phyloP scores from a whole-genome alignment of 768 basidiomycete genomes.

The Mycena floridula region DNA sequence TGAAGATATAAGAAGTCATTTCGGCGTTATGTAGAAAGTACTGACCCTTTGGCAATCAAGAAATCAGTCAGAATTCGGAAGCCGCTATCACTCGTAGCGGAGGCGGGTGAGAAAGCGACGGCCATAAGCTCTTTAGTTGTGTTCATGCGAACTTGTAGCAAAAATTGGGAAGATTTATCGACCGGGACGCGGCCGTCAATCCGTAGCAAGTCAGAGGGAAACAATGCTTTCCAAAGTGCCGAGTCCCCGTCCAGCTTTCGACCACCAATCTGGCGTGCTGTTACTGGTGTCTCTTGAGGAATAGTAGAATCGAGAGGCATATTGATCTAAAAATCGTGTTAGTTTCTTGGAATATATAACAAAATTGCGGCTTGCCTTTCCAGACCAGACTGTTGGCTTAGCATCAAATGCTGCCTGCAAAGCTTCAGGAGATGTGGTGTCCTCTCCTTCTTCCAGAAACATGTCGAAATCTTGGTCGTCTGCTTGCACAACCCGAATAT shows the following conservation, averaged over 20 bases:
- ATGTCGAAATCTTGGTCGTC: conserved; percentile 85
- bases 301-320: conserved; percentile 76
- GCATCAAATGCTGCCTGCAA: conserved; percentile 48
- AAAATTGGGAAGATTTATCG: conserved; percentile 69
- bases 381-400: conserved; percentile 64
- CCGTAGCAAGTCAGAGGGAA: conserved; percentile 61
- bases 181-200: conserved; percentile 84
- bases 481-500: too few relatives aligned
- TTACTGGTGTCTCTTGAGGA: conserved; percentile 58
- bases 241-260: conserved; percentile 50
- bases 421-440: conserved; percentile 29
- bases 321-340: conserved; percentile 52
- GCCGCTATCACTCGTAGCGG: conserved; percentile 36
- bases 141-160: conserved; percentile 74
- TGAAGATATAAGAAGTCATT: conserved; percentile 4
- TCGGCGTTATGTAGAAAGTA: conserved; percentile 8
- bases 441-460: conserved; percentile 66
- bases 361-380: too few relatives aligned
- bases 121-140: conserved; percentile 74
- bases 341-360: background rate
- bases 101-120: conserved; percentile 59
- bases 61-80: conserved; percentile 62
- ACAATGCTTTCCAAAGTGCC: conserved; percentile 68
- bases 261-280: conserved; percentile 79
- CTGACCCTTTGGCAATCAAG: conserved; percentile 67